Base-by-base conservation (phyloP, 116 monocot species). In the Posidonia oceanica region DNA sequence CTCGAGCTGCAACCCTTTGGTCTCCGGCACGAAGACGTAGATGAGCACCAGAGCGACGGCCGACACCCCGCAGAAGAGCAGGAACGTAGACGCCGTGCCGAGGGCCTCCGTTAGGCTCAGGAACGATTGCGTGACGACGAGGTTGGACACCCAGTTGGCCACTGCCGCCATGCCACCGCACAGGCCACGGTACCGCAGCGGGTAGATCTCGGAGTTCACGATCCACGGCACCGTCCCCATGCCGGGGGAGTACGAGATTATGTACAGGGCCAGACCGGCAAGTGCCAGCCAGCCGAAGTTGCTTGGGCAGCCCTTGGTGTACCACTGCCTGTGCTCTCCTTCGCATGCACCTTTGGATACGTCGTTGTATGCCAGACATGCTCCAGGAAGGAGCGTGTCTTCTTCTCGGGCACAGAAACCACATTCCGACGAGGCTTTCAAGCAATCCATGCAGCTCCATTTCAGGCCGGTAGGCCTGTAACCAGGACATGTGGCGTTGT, bases 151-250 rank as follows among this genome's bases (percentile, higher is more conserved):
- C 94, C 91, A 94, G 71, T 94, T 94, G 10, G 88, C 73, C 10
- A 88, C 88, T 0, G 91, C 95, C 2, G 96, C 91, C 81, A 91
- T 81, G 7, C 92, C 88, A 0, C 96, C 96, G 37, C 96, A 88
- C 22, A 89, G 0, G 3, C 91, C 85, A 21, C 96, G 59, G 74
- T 76, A 96, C 8, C 81, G 70, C 8, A 91, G 74, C 1, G 91
- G 91, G 64, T 96, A 96, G 39, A 96, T 91, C 75, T 96, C 96
- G 0, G 89, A 91, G 73, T 95, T 95, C 11, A 95, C 72, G 6
- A 91, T 82, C 95, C 95, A 95, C 0, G 95, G 91, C 5, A 88
- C 87, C 6, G 89, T 89, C 21, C 96, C 96, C 96, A 96, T 96
- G 37, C 92, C 96, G 0, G 96, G 96, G 13, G 96, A 86, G 75